A percentile compares a stretch with the other conserved stretches of the same genome.
Conservation (phyloP, 176 grass and related monocot species). For the Neostapfia colusana region DNA sequence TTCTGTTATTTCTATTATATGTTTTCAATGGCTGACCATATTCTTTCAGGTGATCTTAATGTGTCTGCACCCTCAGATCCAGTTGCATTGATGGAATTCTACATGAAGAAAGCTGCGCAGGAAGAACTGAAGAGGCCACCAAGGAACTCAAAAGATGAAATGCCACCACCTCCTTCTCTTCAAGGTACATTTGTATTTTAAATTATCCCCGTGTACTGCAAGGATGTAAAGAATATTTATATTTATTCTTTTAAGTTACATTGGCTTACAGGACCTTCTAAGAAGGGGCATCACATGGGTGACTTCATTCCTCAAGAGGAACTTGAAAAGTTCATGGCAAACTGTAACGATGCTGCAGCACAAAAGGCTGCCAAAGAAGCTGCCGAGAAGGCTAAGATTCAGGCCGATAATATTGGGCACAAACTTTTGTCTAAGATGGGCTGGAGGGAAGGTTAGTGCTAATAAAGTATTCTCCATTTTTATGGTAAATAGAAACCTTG, state of each 20-base stretch:
- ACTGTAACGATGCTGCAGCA: constrained; percentile 76
- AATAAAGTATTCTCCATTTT: neutral
- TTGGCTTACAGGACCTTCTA: constrained; percentile 47
- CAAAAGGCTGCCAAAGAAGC: constrained; percentile 77
- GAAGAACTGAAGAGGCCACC: constrained; percentile 78
- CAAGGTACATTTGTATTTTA: constrained; percentile 52
- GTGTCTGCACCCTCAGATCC: constrained; percentile 55
- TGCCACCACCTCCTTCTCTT: constrained; percentile 94
- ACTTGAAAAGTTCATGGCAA: constrained; percentile 81
- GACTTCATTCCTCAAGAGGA: constrained; percentile 94
- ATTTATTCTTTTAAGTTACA: constrained; percentile 10
- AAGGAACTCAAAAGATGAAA: constrained; percentile 85
- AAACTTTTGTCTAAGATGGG: constrained; percentile 99
- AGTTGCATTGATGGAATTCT: constrained; percentile 96
- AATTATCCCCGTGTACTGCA: neutral
- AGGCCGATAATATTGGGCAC: constrained; percentile 97
- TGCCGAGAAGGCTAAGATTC: constrained; percentile 90
- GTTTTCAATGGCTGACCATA: constrained; percentile 13
- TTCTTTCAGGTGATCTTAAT: constrained; percentile 45
- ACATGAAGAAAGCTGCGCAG: constrained; percentile 88
- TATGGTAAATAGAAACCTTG: neutral
- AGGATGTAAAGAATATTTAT: constrained; percentile 7
- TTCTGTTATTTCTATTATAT: neutral
- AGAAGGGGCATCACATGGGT: constrained; percentile 99
- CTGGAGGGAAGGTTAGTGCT: constrained; percentile 89